Conservation (phyloP, 768 basidiomycete genomes). For the Macrolepiota fuliginosa region DNA sequence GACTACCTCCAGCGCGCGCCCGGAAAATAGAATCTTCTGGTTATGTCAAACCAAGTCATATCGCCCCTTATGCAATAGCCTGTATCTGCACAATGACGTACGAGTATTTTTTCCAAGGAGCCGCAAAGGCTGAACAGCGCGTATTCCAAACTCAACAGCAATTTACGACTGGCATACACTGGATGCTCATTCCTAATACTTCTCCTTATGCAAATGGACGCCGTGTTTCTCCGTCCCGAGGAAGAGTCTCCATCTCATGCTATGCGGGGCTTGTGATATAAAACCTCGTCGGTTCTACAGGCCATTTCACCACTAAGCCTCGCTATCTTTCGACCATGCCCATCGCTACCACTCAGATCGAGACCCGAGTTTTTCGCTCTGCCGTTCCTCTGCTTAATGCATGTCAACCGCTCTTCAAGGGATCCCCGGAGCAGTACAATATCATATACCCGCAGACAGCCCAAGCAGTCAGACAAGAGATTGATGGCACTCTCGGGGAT, state of each 20-base stretch:
- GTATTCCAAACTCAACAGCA: background rate
- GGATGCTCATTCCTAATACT: background rate
- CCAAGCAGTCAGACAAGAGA: background rate
- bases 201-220: background rate
- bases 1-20: background rate
- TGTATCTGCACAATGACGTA: background rate
- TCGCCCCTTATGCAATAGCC: background rate
- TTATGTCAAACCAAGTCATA: background rate
- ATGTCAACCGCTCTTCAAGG: background rate
- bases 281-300: too few relatives aligned
- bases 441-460: constrained; percentile 6
- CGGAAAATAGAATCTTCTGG: background rate
- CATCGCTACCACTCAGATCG: background rate
- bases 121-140: background rate
- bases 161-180: background rate
- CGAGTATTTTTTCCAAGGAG: background rate
- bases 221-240: background rate
- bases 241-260: background rate
- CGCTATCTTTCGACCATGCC: background rate
- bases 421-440: constrained; percentile 1
- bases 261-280: too few relatives aligned
- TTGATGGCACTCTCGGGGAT: background rate
- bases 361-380: background rate
- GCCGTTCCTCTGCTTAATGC: background rate
- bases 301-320: too few relatives aligned